phyloP scores from a whole-genome alignment of 345 rosid species.

The Citrus medica region DNA sequence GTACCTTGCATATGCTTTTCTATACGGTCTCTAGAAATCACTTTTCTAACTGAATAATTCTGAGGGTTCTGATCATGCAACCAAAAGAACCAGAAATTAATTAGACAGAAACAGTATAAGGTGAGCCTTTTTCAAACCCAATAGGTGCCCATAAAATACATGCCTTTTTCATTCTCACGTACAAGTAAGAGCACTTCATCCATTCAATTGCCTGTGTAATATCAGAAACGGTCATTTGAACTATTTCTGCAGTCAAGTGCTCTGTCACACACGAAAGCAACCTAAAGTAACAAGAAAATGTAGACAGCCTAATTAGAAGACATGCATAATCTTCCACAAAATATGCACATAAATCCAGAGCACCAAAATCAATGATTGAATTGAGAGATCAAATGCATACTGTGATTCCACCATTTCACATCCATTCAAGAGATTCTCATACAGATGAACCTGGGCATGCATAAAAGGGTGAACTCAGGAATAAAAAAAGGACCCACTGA shows the following conservation, averaged over 20 bases:
- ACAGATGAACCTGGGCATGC: slow-evolving; percentile 72
- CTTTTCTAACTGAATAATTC: slow-evolving; percentile 76
- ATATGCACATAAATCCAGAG: slow-evolving; percentile 1
- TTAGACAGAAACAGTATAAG: slow-evolving; percentile 6
- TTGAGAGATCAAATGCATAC: slow-evolving; percentile 43
- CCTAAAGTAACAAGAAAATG: slow-evolving; percentile 41
- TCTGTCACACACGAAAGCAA: slow-evolving; percentile 85
- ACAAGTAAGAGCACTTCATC: slow-evolving; percentile 94
- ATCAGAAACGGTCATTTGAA: slow-evolving; percentile 84
- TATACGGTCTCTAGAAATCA: slow-evolving; percentile 64
- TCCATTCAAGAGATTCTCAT: slow-evolving; percentile 90
- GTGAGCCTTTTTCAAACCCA: neutral
- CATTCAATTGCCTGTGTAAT: slow-evolving; percentile 89
- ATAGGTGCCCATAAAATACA: slow-evolving; percentile 16
- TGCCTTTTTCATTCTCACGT: slow-evolving; percentile 92
- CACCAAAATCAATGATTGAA: slow-evolving; percentile 10
- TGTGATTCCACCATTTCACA: slow-evolving; percentile 97
- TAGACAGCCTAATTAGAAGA: slow-evolving; percentile 9
- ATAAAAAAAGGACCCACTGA: slow-evolving; percentile 1
- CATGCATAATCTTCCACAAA: neutral
- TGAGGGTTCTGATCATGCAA: slow-evolving; percentile 68
- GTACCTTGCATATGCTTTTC: slow-evolving; percentile 91
- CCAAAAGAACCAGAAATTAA: slow-evolving; percentile 2
- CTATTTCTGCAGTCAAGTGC: slow-evolving; percentile 98
- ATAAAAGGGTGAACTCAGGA: slow-evolving; percentile 15